Base-by-base conservation (phyloP, 257 asterid genomes). In the Lithospermum erythrorhizon region DNA sequence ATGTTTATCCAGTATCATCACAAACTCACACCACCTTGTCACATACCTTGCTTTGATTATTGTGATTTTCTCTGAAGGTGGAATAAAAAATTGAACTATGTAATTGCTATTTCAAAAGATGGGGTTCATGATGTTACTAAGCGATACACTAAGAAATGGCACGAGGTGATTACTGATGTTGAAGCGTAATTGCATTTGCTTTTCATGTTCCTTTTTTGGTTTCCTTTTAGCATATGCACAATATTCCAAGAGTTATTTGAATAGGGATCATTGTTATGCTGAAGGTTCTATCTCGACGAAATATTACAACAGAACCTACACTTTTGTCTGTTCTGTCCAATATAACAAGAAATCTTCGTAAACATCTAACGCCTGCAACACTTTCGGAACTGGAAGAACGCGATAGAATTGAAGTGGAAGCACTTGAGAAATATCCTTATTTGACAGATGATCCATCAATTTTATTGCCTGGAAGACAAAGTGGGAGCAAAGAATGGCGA, bases 111-210 rank as follows among this genome's bases (percentile, higher is more conserved):
- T 68, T 79, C 95, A 65, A 82, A 74, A 78, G 85, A 91, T 76
- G 98, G 95, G 58, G 95, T 87, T 37, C 75, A 83, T 81, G 96
- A 91, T 73, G 98, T 87, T 80, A 87, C 94, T 30, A 91, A 86
- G 77, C 88, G 98, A 61, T 91, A 91, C 81, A 85, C 96, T 32
- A 80, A 86, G 75, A 91, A 81, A 68, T 91, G 96, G 98, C 87
- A 73, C 47, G 93, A 87, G 94, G 96, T 91, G 70, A 61, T 65
- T 20, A 32, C 21, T 63, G 13, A 61, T 48, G 55, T 61, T 64
- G 57, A 53, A 23, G 67, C 59, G 56, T n/a, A 18, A 21, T 65
- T 60, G 8, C 35, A n/a, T 59, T 63, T 41, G 17, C 49, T 3
- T 41, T 41, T 14, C 18, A n/a, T 13, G 17, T 8, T 41, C 49